phyloP scores from a whole-genome alignment of 306 rosid genomes.

The Aeschynomene evenia region DNA sequence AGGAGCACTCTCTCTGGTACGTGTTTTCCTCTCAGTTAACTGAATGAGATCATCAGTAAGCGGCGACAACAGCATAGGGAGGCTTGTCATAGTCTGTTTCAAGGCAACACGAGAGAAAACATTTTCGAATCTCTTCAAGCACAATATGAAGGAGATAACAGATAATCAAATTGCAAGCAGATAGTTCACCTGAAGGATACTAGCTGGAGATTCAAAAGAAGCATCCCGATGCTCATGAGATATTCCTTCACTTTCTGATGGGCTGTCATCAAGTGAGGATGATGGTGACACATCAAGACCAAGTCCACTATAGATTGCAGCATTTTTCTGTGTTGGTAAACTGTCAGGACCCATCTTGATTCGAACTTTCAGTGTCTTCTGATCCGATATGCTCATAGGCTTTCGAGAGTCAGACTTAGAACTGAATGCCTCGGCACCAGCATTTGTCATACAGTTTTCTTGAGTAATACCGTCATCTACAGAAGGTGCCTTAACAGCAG shows the following conservation, averaged over 20 bases:
- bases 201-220: conserved; percentile 64
- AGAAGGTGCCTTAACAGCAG: conserved; percentile 43
- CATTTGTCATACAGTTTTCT: conserved; percentile 36
- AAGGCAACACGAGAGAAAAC: conserved; percentile 33
- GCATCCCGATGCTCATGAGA: conserved; percentile 53
- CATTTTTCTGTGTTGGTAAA: conserved; percentile 58
- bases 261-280: conserved; percentile 72
- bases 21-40: conserved; percentile 49
- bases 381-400: conserved; percentile 44
- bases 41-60: conserved; percentile 64
- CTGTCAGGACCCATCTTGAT: conserved; percentile 74
- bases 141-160: conserved; percentile 31
- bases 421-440: conserved; percentile 37
- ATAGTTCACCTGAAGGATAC: conserved; percentile 73
- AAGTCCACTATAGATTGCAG: conserved; percentile 78
- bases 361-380: conserved; percentile 73
- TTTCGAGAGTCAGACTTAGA: conserved; percentile 37
- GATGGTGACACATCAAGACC: conserved; percentile 87
- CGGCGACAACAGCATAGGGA: conserved; percentile 75
- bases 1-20: conserved; percentile 40
- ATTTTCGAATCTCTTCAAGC: conserved; percentile 35
- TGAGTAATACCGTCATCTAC: conserved; percentile 41
- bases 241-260: conserved; percentile 71
- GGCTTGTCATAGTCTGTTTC: conserved; percentile 79
- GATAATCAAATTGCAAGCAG: conserved; percentile 28